phyloP scores from a whole-genome alignment of 2,329 filamentous ascomycete genomes.

The Elsinoe australis region DNA sequence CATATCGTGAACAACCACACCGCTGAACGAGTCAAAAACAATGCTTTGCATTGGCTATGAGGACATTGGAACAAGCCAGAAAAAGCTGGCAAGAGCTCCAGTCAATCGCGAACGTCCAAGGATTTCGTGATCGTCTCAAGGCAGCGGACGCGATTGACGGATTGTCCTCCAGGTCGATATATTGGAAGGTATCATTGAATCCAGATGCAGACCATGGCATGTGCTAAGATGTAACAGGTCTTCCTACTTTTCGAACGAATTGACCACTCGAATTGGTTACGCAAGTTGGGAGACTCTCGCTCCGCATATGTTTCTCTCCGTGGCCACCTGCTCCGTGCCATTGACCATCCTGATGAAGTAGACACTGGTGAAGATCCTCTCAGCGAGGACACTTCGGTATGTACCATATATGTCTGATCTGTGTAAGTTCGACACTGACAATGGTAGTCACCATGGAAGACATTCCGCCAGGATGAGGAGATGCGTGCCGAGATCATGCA shows the following conservation, averaged over 20 bases:
- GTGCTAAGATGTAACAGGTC: constrained; percentile 45
- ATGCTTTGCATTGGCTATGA: constrained; percentile 24
- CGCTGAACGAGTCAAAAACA: not conserved
- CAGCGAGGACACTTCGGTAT: constrained; percentile 68
- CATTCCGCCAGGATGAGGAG: constrained; percentile 74
- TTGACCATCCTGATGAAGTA: constrained; percentile 76
- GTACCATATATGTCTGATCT: constrained; percentile 22
- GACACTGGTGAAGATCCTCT: constrained; percentile 71
- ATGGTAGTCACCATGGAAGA: constrained; percentile 76
- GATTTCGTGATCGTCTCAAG: constrained; percentile 28
- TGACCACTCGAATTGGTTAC: constrained; percentile 59
- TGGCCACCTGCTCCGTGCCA: constrained; percentile 69
- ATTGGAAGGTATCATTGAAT: constrained; percentile 65
- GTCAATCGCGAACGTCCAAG: constrained; percentile 24
- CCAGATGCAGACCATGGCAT: not conserved
- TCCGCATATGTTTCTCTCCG: constrained; percentile 65
- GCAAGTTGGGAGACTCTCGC: constrained; percentile 59
- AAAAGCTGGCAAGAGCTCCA: constrained; percentile 29
- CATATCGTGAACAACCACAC: not conserved
- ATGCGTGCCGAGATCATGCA: constrained; percentile 84
- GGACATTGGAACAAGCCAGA: constrained; percentile 28
- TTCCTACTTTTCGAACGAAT: constrained; percentile 71
- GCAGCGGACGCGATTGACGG: constrained; percentile 38
- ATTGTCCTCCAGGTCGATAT: constrained; percentile 62
- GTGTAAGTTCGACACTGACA: constrained; percentile 18